These are phyloP conservation scores for Candida coleopterorum DNA, from an alignment of 805 yeast genomes.

Conservation along the genomic window DNA sequence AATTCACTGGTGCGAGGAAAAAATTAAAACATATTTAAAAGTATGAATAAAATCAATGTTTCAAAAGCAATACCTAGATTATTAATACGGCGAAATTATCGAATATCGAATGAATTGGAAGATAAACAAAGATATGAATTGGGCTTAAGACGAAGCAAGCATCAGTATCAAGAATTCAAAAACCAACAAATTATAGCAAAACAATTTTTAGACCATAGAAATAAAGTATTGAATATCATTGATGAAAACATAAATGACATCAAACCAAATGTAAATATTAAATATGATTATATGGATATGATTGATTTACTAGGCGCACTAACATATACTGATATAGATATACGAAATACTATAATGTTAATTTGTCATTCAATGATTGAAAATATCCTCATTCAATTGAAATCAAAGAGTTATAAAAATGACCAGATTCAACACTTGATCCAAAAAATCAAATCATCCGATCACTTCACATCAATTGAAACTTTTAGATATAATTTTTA, in stretches of 20 bases:
- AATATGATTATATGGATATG: conserved; percentile 1
- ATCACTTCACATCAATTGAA: conserved; percentile 20
- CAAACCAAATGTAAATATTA: neutral
- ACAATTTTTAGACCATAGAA: conserved; percentile 2
- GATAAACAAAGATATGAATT: conserved; percentile 3
- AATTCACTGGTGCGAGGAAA: neutral
- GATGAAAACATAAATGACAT: conserved; percentile 3
- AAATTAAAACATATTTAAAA: neutral
- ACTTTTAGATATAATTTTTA: conserved; percentile 20
- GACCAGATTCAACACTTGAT: conserved; percentile 16
- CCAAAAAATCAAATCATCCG: conserved; percentile 11
- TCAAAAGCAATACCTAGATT: neutral
- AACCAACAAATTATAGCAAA: conserved; percentile 4
- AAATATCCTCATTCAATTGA: conserved; percentile 25
- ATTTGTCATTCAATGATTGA: conserved; percentile 21
- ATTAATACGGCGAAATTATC: conserved; percentile 1
- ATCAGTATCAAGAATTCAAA: conserved; percentile 5
- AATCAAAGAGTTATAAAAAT: conserved; percentile 13
- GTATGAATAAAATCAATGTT: neutral
- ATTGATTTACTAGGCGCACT: neutral
- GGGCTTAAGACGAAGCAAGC: neutral
- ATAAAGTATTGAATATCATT: conserved; percentile 4
- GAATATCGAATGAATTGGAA: conserved; percentile 1
- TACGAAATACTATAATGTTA: conserved; percentile 19
- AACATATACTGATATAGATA: conserved; percentile 14